phyloP scores from a whole-genome alignment of 2,329 filamentous ascomycete genomes.

The Fusarium solani-melongenae region DNA sequence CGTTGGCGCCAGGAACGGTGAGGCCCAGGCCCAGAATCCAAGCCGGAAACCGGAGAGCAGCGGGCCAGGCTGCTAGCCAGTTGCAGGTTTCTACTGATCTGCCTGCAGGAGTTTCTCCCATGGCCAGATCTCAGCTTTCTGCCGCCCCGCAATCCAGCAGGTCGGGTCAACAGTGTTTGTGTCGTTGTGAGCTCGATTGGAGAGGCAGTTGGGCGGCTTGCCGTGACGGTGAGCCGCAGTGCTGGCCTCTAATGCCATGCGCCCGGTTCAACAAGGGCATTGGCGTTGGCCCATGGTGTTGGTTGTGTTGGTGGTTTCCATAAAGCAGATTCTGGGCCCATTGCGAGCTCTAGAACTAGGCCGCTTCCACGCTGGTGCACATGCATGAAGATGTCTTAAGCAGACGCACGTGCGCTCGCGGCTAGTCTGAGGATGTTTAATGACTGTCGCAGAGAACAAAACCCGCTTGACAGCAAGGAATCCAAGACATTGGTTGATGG shows the following conservation, averaged over 20 bases:
- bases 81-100: conserved; percentile 3
- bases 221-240: background rate
- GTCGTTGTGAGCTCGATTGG: background rate
- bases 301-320: conserved; percentile 12
- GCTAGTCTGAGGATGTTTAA: background rate
- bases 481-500: conserved; percentile 11
- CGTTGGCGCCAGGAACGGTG: conserved; percentile 15
- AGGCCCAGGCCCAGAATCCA: conserved; percentile 16
- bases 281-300: conserved; percentile 8
- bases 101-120: background rate
- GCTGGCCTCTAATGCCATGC: conserved; percentile 3
- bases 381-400: conserved; percentile 3
- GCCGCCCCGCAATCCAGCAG: conserved; percentile 3
- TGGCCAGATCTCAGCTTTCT: background rate
- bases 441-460: conserved; percentile 1
- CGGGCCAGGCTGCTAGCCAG: conserved; percentile 8
- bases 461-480: conserved; percentile 1
- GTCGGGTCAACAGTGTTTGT: background rate
- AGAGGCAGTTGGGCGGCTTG: conserved; percentile 2
- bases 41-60: background rate
- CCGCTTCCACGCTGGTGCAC: background rate
- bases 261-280: background rate
- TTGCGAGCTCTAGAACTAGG: conserved; percentile 11
- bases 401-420: background rate
- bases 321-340: conserved; percentile 5